Base-by-base conservation (phyloP, 176 grass and related monocot genomes). In the Oryza glaberrima region DNA sequence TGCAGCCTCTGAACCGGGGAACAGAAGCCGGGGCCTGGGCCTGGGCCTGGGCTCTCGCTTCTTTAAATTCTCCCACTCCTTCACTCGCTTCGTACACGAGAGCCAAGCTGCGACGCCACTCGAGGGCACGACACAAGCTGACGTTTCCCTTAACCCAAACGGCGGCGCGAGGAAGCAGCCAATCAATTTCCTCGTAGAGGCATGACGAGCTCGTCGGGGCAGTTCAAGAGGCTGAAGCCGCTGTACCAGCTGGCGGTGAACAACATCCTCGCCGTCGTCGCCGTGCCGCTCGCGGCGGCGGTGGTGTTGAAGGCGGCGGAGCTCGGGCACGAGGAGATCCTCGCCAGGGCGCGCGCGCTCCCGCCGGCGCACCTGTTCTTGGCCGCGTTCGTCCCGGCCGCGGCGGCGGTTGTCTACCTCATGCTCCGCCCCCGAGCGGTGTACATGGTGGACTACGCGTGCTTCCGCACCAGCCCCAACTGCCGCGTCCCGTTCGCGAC, bases 381-480 rank as follows among this genome's bases (percentile, higher is more conserved):
- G 52, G 77, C 54, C 45, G 19, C 7, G 13, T 87, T 94, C 81
- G 30, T 84, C 8, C 76, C 90, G 7, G 70, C 75, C 0, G 81
- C 85, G 0, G 56, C 58, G 0, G 68, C 66, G 23, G 79, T 43
- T 6, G 11, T 89, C 22, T 94, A 87, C 90, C 75, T 89, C 2
- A 89, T 35, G 89, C 87, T 82, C 79, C 82, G 88, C 0, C 92
- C 92, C 10, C 86, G 89, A 44, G 32, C 92, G 26, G 92, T 94
- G 79, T 94, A 89, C 72, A 51, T 94, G 64, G 83, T 94, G 71
- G 92, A 94, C 67, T 94, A 94, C 84, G 89, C 89, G 28, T 94
- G 92, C 83, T 94, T 92, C 86, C 89, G 89, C 49, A 88, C 86
- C 26, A 75, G 41, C 52, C 83, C 82, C 2, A 83, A 69, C 78